Conservation (phyloP, 345 rosid species). For the Physaria fendleri region DNA sequence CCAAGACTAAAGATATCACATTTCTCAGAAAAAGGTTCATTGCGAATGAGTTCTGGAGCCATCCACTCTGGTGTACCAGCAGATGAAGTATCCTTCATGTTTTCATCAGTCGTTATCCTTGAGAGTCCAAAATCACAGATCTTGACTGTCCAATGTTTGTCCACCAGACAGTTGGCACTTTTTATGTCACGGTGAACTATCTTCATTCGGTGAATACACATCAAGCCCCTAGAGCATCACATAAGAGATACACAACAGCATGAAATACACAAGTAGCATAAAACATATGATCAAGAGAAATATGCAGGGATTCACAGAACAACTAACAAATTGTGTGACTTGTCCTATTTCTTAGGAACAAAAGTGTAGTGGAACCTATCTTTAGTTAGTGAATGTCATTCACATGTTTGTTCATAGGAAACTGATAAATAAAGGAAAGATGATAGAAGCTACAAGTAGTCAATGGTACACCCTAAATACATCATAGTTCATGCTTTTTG, state of each 20-base stretch:
- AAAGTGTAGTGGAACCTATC: too few relatives aligned
- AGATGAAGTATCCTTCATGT: conserved; percentile 76
- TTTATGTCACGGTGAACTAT: conserved; percentile 86
- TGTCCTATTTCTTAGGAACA: too few relatives aligned
- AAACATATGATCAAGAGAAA: not conserved
- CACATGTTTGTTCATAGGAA: too few relatives aligned
- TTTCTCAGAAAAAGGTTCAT: conserved; percentile 85
- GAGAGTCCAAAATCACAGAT: conserved; percentile 98
- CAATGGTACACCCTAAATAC: too few relatives aligned
- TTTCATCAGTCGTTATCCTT: conserved; percentile 61
- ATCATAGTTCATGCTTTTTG: too few relatives aligned
- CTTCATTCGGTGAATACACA: conserved; percentile 99
- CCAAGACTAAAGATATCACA: conserved; percentile 99
- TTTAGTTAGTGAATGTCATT: too few relatives aligned
- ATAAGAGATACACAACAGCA: not conserved
- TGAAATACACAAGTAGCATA: not conserved
- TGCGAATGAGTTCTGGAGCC: conserved; percentile 97
- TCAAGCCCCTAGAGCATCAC: conserved; percentile 65
- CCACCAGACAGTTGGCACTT: conserved; percentile 89
- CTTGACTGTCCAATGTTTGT: conserved; percentile 91
- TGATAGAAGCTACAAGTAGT: too few relatives aligned
- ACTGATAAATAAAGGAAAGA: too few relatives aligned
- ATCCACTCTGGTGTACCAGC: conserved; percentile 99
- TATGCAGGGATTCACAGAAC: not conserved
- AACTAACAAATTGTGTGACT: too few relatives aligned